These are phyloP conservation scores for Ophiostoma ulmi DNA, from an alignment of 2,329 filamentous ascomycete genomes.

Conservation along the genomic window DNA sequence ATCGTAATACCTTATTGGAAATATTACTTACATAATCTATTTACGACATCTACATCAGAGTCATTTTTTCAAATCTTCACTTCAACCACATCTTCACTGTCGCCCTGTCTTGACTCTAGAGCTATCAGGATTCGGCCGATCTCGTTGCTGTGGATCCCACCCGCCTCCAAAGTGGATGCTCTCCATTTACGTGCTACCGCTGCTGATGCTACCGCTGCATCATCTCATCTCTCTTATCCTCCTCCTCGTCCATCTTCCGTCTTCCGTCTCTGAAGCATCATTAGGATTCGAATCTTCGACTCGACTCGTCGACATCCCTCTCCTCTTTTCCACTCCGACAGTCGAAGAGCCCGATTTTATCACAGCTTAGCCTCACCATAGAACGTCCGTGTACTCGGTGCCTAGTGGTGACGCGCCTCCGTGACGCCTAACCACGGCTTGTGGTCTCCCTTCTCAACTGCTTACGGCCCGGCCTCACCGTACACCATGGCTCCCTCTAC, in stretches of 20 bases:
- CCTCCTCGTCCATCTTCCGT: conserved; percentile 14
- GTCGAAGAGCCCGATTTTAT: background rate
- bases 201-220: background rate
- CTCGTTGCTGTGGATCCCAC: conserved; percentile 23
- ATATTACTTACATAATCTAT: background rate
- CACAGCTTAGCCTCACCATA: background rate
- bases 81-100: background rate
- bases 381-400: background rate
- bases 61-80: background rate
- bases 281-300: background rate
- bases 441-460: background rate
- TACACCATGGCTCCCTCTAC: conserved; percentile 29
- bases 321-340: background rate
- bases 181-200: background rate
- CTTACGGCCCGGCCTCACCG: too few relatives aligned
- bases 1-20: background rate
- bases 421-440: background rate
- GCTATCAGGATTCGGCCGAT: conserved; percentile 6
- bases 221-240: conserved; percentile 18
- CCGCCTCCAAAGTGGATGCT: conserved; percentile 8
- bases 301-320: background rate
- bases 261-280: background rate
- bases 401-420: conserved; percentile 6
- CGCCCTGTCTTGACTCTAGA: too few relatives aligned
- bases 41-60: background rate